Conservation (phyloP, 148 eudicot species). For the Silene uniflora region DNA sequence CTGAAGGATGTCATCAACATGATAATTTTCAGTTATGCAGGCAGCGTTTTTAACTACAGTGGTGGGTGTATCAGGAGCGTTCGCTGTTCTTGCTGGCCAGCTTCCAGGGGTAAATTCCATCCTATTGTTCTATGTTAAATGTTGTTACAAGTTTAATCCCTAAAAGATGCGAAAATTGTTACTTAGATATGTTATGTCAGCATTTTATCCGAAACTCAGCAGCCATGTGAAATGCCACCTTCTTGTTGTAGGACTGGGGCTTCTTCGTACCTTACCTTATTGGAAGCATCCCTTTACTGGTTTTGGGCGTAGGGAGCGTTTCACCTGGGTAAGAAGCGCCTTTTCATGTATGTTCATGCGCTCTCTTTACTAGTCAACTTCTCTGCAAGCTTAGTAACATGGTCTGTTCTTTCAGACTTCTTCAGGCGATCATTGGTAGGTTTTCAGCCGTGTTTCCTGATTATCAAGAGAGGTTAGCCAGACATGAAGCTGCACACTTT, state of each 20-base stretch:
- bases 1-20: slow-evolving; percentile 33
- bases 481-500: slow-evolving; percentile 98
- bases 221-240: not conserved
- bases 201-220: not conserved
- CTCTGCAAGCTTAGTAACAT: not conserved
- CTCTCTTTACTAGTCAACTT: not conserved
- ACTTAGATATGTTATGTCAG: not conserved
- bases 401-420: slow-evolving; percentile 53
- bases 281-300: slow-evolving; percentile 84
- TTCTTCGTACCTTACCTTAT: slow-evolving; percentile 90
- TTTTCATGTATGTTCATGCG: not conserved
- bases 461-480: slow-evolving; percentile 85
- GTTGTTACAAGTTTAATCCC: slow-evolving; percentile 4
- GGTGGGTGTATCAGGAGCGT: slow-evolving; percentile 80
- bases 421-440: slow-evolving; percentile 84
- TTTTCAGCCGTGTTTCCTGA: slow-evolving; percentile 82
- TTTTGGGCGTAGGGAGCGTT: slow-evolving; percentile 85
- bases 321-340: slow-evolving; percentile 74
- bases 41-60: slow-evolving; percentile 92
- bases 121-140: not conserved
- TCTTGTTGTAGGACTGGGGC: slow-evolving; percentile 76
- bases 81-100: slow-evolving; percentile 85
- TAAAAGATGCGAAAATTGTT: not conserved
- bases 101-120: slow-evolving; percentile 85
- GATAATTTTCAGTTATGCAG: slow-evolving; percentile 83